Conservation (phyloP, 306 rosid species). For the Vigna unguiculata region DNA sequence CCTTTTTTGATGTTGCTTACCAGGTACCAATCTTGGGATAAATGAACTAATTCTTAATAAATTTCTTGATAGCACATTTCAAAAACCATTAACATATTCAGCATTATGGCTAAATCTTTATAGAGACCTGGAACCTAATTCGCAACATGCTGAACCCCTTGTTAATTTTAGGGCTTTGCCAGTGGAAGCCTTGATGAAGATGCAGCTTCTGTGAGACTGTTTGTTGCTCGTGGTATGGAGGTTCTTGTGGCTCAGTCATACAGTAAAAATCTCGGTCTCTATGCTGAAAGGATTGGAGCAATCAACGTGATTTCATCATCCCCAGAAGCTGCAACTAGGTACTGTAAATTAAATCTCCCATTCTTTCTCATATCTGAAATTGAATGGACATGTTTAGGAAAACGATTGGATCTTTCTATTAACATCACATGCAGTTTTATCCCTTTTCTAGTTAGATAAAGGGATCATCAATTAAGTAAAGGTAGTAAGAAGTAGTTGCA, state of each 20-base stretch:
- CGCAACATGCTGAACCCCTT: conserved; percentile 22
- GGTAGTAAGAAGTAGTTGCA: conserved; percentile 27
- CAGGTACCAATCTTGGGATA: conserved; percentile 65
- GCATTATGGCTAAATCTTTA: conserved; percentile 30
- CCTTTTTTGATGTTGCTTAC: conserved; percentile 97
- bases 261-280: conserved; percentile 97
- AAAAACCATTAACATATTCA: neutral
- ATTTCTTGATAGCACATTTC: conserved; percentile 9
- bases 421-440: conserved; percentile 16
- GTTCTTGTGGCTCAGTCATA: conserved; percentile 94
- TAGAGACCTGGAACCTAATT: conserved; percentile 16
- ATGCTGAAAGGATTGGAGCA: conserved; percentile 98
- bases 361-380: conserved; percentile 40
- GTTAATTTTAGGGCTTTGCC: conserved; percentile 84
- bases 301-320: conserved; percentile 85
- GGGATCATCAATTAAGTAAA: conserved; percentile 1
- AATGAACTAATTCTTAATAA: conserved; percentile 23
- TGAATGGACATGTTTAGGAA: conserved; percentile 30
- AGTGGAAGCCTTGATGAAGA: conserved; percentile 97
- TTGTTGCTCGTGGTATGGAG: conserved; percentile 91
- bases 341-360: conserved; percentile 16
- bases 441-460: neutral
- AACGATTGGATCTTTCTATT: conserved; percentile 20
- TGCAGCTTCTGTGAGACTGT: conserved; percentile 89
- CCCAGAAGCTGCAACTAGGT: conserved; percentile 90